Evolutionary conservation across 2,329 filamentous ascomycete genomes (phyloP).

Genomic region (Verticillium albo-atrum): DNA sequence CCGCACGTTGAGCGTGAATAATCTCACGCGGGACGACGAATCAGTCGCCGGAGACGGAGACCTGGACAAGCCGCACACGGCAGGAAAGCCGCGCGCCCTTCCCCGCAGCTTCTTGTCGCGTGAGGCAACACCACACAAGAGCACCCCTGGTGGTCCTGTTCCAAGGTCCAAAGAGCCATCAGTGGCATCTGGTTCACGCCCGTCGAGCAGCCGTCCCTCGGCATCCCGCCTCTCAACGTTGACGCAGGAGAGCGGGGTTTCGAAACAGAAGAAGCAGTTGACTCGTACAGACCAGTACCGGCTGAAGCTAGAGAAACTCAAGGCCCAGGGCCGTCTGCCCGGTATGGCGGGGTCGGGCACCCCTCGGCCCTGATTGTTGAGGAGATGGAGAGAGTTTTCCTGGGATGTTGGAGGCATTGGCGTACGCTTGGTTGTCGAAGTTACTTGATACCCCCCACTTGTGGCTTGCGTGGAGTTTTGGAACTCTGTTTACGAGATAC

Average conservation of each 20-base stretch:
- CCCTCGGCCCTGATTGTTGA: background rate
- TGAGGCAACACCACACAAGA: background rate
- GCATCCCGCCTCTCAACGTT: background rate
- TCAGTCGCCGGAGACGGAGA: background rate
- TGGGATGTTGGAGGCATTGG: background rate
- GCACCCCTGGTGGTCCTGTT: background rate
- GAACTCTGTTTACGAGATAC: too few relatives aligned
- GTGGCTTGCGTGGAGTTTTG: too few relatives aligned
- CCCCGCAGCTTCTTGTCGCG: background rate
- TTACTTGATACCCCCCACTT: background rate
- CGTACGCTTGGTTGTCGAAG: background rate
- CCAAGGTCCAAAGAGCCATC: background rate
- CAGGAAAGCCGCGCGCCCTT: background rate
- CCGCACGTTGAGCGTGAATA: background rate
- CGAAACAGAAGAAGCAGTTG: constrained; percentile 6
- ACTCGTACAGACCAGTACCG: background rate
- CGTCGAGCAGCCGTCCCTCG: background rate
- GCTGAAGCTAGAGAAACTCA: constrained; percentile 3
- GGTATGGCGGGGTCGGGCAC: background rate
- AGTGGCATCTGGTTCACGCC: background rate
- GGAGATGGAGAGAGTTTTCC: background rate
- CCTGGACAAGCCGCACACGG: background rate
- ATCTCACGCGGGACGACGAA: background rate
- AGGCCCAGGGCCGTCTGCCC: constrained; percentile 5
- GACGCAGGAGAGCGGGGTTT: constrained; percentile 6